Percentiles rank a stretch among this genome's conserved stretches.
These are phyloP conservation scores for Oryza meridionalis DNA, from an alignment of 176 grass and related monocot species.

Conservation along the genomic window DNA sequence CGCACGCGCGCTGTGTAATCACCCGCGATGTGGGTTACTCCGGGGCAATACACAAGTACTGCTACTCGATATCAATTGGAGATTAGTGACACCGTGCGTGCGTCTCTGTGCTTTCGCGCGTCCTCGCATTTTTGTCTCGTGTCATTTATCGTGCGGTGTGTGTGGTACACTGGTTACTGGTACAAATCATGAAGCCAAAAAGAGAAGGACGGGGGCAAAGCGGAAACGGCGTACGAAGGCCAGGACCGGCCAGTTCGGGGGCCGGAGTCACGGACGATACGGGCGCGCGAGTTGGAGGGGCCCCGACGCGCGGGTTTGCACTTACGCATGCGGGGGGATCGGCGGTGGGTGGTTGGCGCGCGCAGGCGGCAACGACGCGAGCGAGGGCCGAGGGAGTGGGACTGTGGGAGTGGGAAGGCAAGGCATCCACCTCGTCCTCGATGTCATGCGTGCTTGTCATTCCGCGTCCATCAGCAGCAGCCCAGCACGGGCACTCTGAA, in stretches of 20 bases:
- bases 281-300: slow-evolving; percentile 29
- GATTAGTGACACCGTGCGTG: not conserved
- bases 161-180: not conserved
- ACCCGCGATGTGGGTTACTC: not conserved
- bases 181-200: not conserved
- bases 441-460: not conserved
- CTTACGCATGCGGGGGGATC: too few relatives aligned
- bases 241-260: not conserved
- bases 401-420: too few relatives aligned
- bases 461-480: too few relatives aligned
- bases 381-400: not conserved
- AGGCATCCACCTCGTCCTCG: not conserved
- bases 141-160: not conserved
- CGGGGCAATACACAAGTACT: not conserved
- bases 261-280: not conserved
- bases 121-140: not conserved
- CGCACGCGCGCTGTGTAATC: not conserved
- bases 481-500: too few relatives aligned
- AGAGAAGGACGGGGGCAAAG: not conserved
- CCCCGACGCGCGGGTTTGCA: not conserved
- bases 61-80: not conserved
- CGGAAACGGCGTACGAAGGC: not conserved
- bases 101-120: not conserved
- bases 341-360: slow-evolving; percentile 15
- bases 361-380: not conserved